These are phyloP conservation scores for Diaporthe citri DNA, from an alignment of 2,329 filamentous ascomycete species.

Conservation along the genomic window DNA sequence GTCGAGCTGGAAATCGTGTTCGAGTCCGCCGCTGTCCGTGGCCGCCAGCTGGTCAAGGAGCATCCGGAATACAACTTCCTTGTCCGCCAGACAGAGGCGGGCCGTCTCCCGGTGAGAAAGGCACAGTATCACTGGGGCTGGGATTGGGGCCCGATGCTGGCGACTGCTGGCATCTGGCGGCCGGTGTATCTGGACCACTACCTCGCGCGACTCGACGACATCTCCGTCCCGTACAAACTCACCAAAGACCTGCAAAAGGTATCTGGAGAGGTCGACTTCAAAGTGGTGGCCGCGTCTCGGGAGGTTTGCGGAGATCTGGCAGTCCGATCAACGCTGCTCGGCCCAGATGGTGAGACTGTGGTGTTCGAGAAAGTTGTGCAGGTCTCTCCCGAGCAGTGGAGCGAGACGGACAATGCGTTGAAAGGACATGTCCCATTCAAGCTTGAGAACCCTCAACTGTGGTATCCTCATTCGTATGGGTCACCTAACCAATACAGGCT, in stretches of 20 bases:
- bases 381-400: neutral
- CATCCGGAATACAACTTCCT: constrained; percentile 74
- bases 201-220: constrained; percentile 72
- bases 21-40: constrained; percentile 72
- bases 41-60: constrained; percentile 71
- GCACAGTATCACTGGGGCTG: constrained; percentile 81
- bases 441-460: neutral
- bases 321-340: neutral
- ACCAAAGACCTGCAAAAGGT: constrained; percentile 69
- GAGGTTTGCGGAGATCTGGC: neutral
- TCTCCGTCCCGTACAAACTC: constrained; percentile 73
- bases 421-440: neutral
- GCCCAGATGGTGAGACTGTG: neutral
- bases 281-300: neutral
- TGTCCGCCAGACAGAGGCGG: constrained; percentile 75
- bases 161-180: constrained; percentile 80
- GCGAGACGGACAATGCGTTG: neutral
- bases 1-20: constrained; percentile 75
- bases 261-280: constrained; percentile 57
- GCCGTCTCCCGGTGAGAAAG: constrained; percentile 71
- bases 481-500: neutral
- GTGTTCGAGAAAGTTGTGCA: neutral
- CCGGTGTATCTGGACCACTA: constrained; percentile 80
- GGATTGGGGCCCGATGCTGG: constrained; percentile 78
- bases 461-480: constrained; percentile 13